Evolutionary conservation across 495 filamentous ascomycete genomes (phyloP).

Genomic region (Neurospora hispaniola): DNA sequence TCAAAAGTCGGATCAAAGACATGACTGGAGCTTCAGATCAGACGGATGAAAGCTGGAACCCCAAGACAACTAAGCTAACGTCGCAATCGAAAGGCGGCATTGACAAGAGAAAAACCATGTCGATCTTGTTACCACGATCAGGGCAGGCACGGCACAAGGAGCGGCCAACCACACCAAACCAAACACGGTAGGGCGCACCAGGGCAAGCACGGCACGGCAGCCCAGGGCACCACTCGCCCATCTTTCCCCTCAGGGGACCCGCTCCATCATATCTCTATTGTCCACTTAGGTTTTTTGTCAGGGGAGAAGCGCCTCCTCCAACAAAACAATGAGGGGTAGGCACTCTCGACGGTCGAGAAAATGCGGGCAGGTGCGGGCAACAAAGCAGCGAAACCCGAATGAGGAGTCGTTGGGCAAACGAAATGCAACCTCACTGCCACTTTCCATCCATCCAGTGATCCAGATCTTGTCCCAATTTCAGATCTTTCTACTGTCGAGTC

Average conservation of each 20-base stretch:
- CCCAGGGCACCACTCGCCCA: neutral
- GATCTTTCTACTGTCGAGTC: neutral
- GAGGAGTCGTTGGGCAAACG: neutral
- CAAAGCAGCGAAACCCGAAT: neutral
- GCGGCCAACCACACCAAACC: neutral
- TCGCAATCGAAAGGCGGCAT: neutral
- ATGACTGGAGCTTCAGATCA: neutral
- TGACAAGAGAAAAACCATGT: neutral
- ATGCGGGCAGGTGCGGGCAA: neutral
- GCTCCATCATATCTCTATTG: neutral
- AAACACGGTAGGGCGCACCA: neutral
- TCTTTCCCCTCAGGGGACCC: neutral
- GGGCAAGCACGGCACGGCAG: neutral
- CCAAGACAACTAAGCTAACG: neutral
- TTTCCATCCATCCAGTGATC: neutral
- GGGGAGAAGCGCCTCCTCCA: neutral
- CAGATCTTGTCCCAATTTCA: neutral
- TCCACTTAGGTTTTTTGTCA: neutral
- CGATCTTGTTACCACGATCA: neutral
- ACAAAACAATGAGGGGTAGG: neutral
- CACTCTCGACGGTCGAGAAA: neutral
- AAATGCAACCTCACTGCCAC: neutral
- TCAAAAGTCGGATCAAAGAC: neutral
- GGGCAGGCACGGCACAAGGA: neutral
- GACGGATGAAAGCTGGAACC: neutral